A percentile compares a stretch with the other conserved stretches of the same genome.
Evolutionary conservation across 495 filamentous ascomycete species (phyloP).

Genomic region (Aspergillus coremiiformis): DNA sequence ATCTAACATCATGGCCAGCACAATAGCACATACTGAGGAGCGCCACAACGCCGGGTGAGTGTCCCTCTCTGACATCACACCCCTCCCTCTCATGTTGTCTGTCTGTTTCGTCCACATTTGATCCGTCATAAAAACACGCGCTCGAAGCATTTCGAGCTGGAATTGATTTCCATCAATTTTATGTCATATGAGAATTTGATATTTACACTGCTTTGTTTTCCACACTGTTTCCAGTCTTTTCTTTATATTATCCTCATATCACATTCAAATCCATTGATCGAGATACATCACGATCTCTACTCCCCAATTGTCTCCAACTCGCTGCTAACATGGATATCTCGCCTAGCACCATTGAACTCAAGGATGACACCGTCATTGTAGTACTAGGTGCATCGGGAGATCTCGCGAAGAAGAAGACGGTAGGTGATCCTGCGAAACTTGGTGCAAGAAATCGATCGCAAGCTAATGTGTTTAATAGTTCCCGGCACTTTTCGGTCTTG

Average conservation of each 20-base stretch:
- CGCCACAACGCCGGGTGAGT: slow-evolving; percentile 60
- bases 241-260: background rate
- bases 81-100: slow-evolving; percentile 24
- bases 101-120: slow-evolving; percentile 15
- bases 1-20: slow-evolving; percentile 50
- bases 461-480: slow-evolving; percentile 52
- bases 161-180: background rate
- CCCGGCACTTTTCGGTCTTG: slow-evolving; percentile 96
- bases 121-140: background rate
- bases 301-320: slow-evolving; percentile 5
- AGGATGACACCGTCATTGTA: slow-evolving; percentile 96
- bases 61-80: slow-evolving; percentile 42
- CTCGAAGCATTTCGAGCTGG: background rate
- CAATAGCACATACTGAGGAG: slow-evolving; percentile 54
- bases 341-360: slow-evolving; percentile 77
- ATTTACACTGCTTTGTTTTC: background rate
- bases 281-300: slow-evolving; percentile 5
- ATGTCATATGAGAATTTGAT: background rate
- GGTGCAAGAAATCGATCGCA: slow-evolving; percentile 12
- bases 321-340: slow-evolving; percentile 24
- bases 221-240: background rate
- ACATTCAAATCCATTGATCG: background rate
- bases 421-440: slow-evolving; percentile 38
- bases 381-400: slow-evolving; percentile 97
- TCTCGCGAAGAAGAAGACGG: slow-evolving; percentile 99